Percentiles rank a stretch among this genome's conserved stretches.
Evolutionary conservation across 139 green algal genomes (phyloP).

Genomic region (Coelastrella sp.): DNA sequence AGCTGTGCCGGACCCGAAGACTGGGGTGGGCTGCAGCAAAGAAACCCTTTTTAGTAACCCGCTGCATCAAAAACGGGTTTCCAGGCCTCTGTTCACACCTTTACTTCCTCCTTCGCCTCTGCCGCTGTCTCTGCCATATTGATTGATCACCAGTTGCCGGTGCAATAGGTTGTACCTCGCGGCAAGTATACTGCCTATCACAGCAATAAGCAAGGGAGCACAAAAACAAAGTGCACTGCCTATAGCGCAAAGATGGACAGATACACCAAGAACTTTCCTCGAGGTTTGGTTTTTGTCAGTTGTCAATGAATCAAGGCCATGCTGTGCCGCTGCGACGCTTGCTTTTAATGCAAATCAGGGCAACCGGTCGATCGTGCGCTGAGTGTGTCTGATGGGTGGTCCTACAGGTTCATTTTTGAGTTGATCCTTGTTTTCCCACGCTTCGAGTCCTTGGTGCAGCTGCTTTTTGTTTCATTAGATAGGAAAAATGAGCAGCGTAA

Average conservation of each 20-base stretch:
- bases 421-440: background rate
- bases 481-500: constrained; percentile 79
- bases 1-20: constrained; percentile 75
- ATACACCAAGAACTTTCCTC: background rate
- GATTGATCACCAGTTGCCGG: background rate
- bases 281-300: constrained; percentile 4
- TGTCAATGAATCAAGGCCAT: background rate
- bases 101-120: constrained; percentile 11
- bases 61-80: background rate
- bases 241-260: too few species aligned
- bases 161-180: too few species aligned
- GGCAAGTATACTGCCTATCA: too few species aligned
- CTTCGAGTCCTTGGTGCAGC: too few species aligned
- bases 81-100: background rate
- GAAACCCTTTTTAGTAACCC: background rate
- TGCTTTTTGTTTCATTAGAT: background rate
- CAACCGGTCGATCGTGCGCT: too few species aligned
- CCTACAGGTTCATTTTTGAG: background rate
- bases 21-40: constrained; percentile 56
- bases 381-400: background rate
- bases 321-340: too few species aligned
- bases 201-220: background rate
- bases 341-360: too few species aligned
- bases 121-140: constrained; percentile 34
- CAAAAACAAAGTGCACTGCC: background rate